phyloP scores from a whole-genome alignment of 352 stramenopile genomes.

The Pythium phragmiticola region DNA sequence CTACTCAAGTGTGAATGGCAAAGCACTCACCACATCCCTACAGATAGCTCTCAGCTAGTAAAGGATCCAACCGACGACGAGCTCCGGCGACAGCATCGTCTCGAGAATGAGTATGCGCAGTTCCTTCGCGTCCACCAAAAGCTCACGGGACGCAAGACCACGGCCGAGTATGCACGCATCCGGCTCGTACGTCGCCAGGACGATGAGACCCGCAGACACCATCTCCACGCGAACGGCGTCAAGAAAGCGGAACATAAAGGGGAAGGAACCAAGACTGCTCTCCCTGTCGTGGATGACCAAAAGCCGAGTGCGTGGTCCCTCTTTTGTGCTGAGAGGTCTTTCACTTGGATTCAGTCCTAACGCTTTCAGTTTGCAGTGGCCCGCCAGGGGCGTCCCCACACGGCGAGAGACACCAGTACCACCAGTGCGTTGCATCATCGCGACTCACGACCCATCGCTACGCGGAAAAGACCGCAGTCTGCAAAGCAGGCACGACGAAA shows the following conservation, averaged over 20 bases:
- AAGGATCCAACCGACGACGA: not conserved
- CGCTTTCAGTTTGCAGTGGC: no score
- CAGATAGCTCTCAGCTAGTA: no score
- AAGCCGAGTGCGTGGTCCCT: not conserved
- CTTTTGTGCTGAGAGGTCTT: no score
- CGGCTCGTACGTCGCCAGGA: constrained; percentile 44
- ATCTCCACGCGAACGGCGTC: constrained; percentile 47
- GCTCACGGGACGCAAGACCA: constrained; percentile 49
- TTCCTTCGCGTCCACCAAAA: constrained; percentile 39
- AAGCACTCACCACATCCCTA: no score
- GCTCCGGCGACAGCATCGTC: not conserved
- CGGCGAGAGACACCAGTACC: not conserved
- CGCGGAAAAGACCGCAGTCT: constrained; percentile 38
- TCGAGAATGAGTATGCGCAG: constrained; percentile 32
- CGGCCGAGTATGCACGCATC: constrained; percentile 46
- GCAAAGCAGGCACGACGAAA: constrained; percentile 34
- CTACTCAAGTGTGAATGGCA: not conserved
- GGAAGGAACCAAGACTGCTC: not conserved
- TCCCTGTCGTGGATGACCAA: not conserved
- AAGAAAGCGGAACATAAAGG: not conserved
- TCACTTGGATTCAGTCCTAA: no score
- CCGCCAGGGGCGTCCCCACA: not conserved
- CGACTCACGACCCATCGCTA: not conserved
- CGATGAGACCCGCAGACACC: constrained; percentile 31
- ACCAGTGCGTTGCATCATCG: not conserved